Conservation (phyloP, 1,139 yeast species). For the Lodderomyces orthopsilosis region DNA sequence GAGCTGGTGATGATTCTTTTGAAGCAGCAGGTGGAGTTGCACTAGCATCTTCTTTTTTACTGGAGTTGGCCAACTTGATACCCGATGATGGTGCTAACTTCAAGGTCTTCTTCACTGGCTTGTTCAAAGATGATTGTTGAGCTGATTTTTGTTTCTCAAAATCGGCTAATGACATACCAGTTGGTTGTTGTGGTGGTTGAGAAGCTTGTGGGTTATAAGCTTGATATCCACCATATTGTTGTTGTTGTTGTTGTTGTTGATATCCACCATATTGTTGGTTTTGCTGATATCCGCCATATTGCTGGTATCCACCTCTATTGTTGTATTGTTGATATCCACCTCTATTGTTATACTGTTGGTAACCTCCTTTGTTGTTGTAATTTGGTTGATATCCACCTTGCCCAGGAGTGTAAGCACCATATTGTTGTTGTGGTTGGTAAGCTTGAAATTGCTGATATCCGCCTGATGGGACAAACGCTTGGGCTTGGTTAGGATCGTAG, state of each 20-base stretch:
- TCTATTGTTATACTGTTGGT: constrained; percentile 18
- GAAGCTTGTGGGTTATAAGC: constrained; percentile 11
- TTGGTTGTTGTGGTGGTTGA: constrained; percentile 23
- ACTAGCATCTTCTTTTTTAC: constrained; percentile 34
- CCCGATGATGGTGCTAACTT: constrained; percentile 66
- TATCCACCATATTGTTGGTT: constrained; percentile 18
- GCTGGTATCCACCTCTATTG: constrained; percentile 10
- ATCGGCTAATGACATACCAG: constrained; percentile 84
- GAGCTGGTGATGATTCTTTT: constrained; percentile 20
- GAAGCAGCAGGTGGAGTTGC: constrained; percentile 17
- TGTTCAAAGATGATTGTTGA: constrained; percentile 39
- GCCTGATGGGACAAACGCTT: constrained; percentile 41
- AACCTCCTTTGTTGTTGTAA: constrained; percentile 16
- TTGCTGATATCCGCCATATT: constrained; percentile 7
- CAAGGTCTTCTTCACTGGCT: constrained; percentile 56
- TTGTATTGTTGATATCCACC: constrained; percentile 26
- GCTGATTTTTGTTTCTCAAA: constrained; percentile 70
- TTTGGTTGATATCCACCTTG: constrained; percentile 20
- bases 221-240: constrained; percentile 7
- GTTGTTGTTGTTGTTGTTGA: constrained; percentile 19
- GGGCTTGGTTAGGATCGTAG: constrained; percentile 41
- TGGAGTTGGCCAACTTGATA: constrained; percentile 64
- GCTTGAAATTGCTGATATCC: constrained; percentile 17
- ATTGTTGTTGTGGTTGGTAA: constrained; percentile 10
- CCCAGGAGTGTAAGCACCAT: constrained; percentile 14